phyloP scores from a whole-genome alignment of 148 eudicot species.

The Bassia scoparia region DNA sequence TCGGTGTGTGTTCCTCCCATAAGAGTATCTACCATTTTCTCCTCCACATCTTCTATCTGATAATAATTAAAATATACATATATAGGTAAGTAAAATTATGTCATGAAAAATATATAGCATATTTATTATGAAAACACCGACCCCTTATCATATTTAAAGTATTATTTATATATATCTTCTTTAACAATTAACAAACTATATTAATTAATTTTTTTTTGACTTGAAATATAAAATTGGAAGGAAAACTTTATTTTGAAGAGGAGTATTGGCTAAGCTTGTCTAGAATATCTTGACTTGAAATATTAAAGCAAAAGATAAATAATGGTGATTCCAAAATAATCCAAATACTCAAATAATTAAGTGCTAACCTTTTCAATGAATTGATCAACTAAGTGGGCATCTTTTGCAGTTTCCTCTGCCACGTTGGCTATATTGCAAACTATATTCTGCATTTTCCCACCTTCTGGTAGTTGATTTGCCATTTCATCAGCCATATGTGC shows the following conservation, averaged over 20 bases:
- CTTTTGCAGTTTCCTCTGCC: constrained; percentile 22
- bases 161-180: too few species aligned
- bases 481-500: constrained; percentile 17
- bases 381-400: constrained; percentile 21
- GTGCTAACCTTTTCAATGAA: constrained; percentile 17
- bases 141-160: too few species aligned
- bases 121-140: too few species aligned
- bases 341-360: too few species aligned
- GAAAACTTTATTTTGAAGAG: not conserved
- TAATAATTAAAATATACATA: too few species aligned
- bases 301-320: not conserved
- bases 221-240: not conserved
- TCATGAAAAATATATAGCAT: too few species aligned
- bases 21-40: not conserved
- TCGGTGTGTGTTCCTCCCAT: not conserved
- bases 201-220: too few species aligned
- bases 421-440: constrained; percentile 10
- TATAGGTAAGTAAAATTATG: not conserved
- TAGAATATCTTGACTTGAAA: not conserved
- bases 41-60: constrained; percentile 6
- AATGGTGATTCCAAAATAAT: not conserved
- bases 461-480: constrained; percentile 16
- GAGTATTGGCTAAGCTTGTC: not conserved
- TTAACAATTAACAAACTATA: too few species aligned
- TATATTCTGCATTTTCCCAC: constrained; percentile 6